phyloP scores from a whole-genome alignment of 768 basidiomycete species.

The Lactarius hatsudake region DNA sequence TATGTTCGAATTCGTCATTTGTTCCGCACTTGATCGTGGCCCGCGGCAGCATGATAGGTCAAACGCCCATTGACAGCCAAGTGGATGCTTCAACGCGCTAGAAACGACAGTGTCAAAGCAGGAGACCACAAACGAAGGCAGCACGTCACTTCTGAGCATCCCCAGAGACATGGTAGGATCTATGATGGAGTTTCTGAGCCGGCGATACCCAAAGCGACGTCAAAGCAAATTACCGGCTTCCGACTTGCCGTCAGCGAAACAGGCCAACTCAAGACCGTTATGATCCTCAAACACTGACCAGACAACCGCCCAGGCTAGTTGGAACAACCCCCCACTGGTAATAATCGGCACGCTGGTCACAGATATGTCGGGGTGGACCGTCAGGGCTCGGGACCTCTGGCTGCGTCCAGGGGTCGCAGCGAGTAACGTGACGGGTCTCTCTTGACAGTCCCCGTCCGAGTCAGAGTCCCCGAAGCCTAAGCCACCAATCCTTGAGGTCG shows the following conservation, averaged over 20 bases:
- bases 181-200: background rate
- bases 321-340: background rate
- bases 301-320: background rate
- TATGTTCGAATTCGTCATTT: background rate
- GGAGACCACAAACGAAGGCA: background rate
- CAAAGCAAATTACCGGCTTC: background rate
- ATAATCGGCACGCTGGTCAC: background rate
- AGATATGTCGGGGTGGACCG: background rate
- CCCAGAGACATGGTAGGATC: background rate
- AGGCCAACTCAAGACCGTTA: background rate
- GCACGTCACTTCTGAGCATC: background rate
- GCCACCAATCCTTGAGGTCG: background rate
- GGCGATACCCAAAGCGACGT: background rate
- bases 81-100: background rate
- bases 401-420: background rate
- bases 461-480: background rate
- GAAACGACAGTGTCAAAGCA: background rate
- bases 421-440: background rate
- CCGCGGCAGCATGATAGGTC: too few relatives aligned
- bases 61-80: background rate
- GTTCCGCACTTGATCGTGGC: slow-evolving; percentile 5
- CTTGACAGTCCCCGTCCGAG: background rate
- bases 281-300: background rate
- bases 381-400: background rate
- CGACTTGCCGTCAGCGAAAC: background rate